Base-by-base conservation (phyloP, 1,284 basidiomycete genomes). In the Ceraceosorus guamensis region DNA sequence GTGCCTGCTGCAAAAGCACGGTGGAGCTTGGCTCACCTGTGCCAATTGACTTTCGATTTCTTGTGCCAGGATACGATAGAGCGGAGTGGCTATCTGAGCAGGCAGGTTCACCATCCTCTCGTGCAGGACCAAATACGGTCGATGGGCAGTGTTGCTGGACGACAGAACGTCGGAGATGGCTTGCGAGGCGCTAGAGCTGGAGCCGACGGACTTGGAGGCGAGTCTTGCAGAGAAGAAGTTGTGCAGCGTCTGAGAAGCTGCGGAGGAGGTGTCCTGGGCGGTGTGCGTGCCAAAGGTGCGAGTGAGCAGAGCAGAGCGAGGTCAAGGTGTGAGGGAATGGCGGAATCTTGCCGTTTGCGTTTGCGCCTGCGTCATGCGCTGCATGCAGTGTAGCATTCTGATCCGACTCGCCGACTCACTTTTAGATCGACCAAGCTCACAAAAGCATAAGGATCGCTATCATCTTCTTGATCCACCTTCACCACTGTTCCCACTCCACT, bases 81-180 rank as follows among this genome's bases (percentile, higher is more conserved):
- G 65, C 14, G 70, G 73, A 6, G 68, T 68, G 31, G 67, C 64
- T 1, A 71, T 60, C 33, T 65, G 66, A 2, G 65, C 62, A 1
- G 73, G 73, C 56, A 75, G 61, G 59, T 75, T 75, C 57, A 75
- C 65, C 70, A 75, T 72, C 24, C 73, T 66, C 52, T 75, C 73
- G 59, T 75, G 71, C 44, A 75, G 46, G 43, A 75, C 60, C 32
- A 59, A 60, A 24, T 1, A 68, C 48, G 39, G 50, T 24, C 39
- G 35, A 14, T 11, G 14, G 24, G 24, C 24, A 24, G 49, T 53
- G 18, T 33, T 24, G 53, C 53, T 35, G 41, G 41, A 13, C 16
- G 41, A 43, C 24, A 24, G 24, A 2, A 24, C 24, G 24, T 24
- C 24, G 24, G 24, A 24, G 24, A 24, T 24, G 24, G 24, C 24